Percentiles rank a stretch among this genome's conserved stretches.
Conservation (phyloP, 2,329 filamentous ascomycete species). For the Neopestalotiopsis sp. region DNA sequence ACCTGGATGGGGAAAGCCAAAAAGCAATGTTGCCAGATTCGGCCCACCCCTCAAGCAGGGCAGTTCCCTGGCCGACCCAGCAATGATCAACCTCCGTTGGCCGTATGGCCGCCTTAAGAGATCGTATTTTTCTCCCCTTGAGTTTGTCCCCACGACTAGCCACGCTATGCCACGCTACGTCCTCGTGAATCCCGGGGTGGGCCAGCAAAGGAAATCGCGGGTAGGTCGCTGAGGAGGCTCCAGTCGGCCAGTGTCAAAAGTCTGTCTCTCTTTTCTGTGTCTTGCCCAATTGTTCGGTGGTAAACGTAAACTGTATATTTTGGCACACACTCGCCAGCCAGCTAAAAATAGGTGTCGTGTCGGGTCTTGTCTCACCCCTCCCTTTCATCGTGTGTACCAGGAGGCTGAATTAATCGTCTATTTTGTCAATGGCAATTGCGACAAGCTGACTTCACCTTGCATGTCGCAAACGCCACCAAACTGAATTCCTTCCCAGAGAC, state of each 20-base stretch:
- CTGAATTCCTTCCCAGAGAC: background rate
- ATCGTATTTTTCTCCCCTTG: conserved; percentile 3
- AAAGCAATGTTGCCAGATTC: conserved; percentile 5
- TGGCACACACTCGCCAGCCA: background rate
- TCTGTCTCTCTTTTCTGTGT: too few relatives aligned
- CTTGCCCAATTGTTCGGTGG: too few relatives aligned
- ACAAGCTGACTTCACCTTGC: background rate
- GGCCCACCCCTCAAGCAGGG: conserved; percentile 6
- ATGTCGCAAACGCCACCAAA: background rate
- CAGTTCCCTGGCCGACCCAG: conserved; percentile 17
- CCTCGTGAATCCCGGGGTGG: background rate
- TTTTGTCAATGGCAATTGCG: background rate
- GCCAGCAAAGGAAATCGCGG: background rate
- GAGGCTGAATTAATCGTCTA: background rate
- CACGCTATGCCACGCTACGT: too few relatives aligned
- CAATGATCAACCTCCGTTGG: conserved; percentile 17
- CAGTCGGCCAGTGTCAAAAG: too few relatives aligned
- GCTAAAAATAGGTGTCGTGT: background rate
- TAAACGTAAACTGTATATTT: too few relatives aligned
- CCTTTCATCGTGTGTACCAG: background rate
- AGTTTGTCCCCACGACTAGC: too few relatives aligned
- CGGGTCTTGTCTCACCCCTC: background rate
- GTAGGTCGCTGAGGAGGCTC: background rate
- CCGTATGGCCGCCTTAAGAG: background rate
- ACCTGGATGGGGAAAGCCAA: background rate